Evolutionary conservation across 192 early-diverging fungal genomes (phyloP), one percentile per base, ranked within the genome.

Genomic region (Borealophlyctis nickersoniae): DNA sequence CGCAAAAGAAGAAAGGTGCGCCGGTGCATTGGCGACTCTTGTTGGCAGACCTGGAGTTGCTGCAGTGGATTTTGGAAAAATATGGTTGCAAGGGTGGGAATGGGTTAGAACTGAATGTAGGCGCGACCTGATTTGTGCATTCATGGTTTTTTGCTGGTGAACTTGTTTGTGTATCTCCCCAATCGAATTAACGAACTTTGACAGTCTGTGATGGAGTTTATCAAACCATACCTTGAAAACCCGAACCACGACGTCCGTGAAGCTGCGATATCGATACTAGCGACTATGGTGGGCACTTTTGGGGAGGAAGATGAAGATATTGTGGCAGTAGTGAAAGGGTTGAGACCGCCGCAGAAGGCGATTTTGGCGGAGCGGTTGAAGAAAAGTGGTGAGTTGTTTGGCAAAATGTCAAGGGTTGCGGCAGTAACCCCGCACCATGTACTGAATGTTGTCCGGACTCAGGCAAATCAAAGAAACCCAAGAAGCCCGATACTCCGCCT

Each of bases 201-300:
- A 26, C 62, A 81, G 82, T 52, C 63, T 34, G 74, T 82, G 32
- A 85, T 87, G 62, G 62, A 69, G 45, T 86, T 88, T 53, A 67
- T 73, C 2, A 48, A 73, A 49, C 83, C 79, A 3, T 82, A 81
- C 45, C 61, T 88, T 33, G 77, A 82, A 16, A 77, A 89, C 64
- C 77, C 71, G 39, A 87, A 82, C 49, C 67, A 60, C 0, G 85
- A 87, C 48, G 83, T 89, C 29, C 80, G 86, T 7, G 81, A 85
- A 39, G 72, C 75, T 1, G 77, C 88, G 4, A 70, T 79, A 5
- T 75, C 69, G 29, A 66, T 89, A 2, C 73, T 88, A 22, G 79
- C 81, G 16, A 78, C 63, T 45, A 66, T 85, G 19, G 67, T 69
- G 53, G 22, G 60, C 11, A 32, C 29, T 16, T 14, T 24, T 26